Conservation (phyloP, 2,329 filamentous ascomycete species). For the Aspergillus tanneri region DNA sequence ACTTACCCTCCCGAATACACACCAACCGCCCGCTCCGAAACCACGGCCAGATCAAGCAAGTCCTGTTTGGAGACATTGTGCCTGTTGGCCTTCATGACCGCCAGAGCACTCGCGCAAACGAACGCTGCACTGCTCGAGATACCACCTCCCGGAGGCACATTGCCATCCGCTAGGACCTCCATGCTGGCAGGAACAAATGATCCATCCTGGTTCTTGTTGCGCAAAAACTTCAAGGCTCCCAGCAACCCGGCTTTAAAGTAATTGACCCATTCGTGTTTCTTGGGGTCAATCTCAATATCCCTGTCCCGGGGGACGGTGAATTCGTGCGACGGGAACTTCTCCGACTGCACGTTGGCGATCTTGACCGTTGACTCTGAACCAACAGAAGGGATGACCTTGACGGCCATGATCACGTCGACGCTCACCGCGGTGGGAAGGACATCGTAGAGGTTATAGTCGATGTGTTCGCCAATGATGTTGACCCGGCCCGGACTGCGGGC, state of each 20-base stretch:
- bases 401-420: slow-evolving; percentile 84
- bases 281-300: slow-evolving; percentile 77
- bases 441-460: slow-evolving; percentile 96
- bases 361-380: slow-evolving; percentile 62
- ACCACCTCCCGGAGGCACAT: slow-evolving; percentile 86
- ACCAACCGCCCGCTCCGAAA: slow-evolving; percentile 89
- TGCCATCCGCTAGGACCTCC: slow-evolving; percentile 87
- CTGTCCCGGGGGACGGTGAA: slow-evolving; percentile 67
- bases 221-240: slow-evolving; percentile 76
- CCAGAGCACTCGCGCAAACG: slow-evolving; percentile 83
- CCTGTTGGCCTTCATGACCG: slow-evolving; percentile 83
- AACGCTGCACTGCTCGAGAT: slow-evolving; percentile 93
- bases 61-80: slow-evolving; percentile 85
- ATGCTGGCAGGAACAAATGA: slow-evolving; percentile 71
- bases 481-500: slow-evolving; percentile 89
- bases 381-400: slow-evolving; percentile 51
- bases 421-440: slow-evolving; percentile 95
- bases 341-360: slow-evolving; percentile 73
- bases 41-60: slow-evolving; percentile 87
- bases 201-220: slow-evolving; percentile 61
- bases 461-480: slow-evolving; percentile 98
- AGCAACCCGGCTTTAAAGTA: slow-evolving; percentile 93
- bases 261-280: slow-evolving; percentile 90
- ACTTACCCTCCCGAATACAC: slow-evolving; percentile 91
- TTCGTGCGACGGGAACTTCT: slow-evolving; percentile 72